Evolutionary conservation across 1,284 basidiomycete species (phyloP), one percentile per base, ranked within the genome.

Genomic region (Rhodotorula sp.): DNA sequence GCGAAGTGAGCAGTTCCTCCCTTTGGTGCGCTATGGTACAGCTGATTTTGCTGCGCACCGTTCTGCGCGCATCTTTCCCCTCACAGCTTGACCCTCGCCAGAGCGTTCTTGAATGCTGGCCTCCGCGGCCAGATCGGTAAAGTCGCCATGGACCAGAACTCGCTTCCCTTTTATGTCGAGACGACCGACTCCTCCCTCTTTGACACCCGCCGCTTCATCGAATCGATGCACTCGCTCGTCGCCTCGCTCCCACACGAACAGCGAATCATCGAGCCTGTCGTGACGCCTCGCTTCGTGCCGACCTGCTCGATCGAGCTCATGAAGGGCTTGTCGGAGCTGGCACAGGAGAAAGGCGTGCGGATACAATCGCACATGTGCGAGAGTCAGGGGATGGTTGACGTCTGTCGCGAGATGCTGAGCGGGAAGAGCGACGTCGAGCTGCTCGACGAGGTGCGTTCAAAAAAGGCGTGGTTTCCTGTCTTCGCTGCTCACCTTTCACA

Each of bases 271-370:
- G 85, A 88, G 67, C 89, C 91, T 0, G 88, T 91, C n/a, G 79
- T 92, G 64, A 91, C 90, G 0, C 90, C 90, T 4, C 86, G 90
- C 11, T 92, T 92, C 73, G 87, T 91, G 4, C 90, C 90, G 0
- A 89, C 89, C 0, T 92, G 89, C 78, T 87, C 88, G 1, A 82
- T 89, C 62, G 85, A 84, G 61, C 81, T 91, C 47, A 82, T 91
- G 0, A 68, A 73, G n/a, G 86, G 85, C 9, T 81, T 92, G 0
- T 86, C 85, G 9, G 77, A 82, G 18, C 79, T 91, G 0, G 83
- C 86, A 0, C 64, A 79, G 44, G 77, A 79, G 28, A 76, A 83
- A 54, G 80, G 80, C 16, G 79, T 87, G 15, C 82, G 84, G 63
- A 80, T 91, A 2, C 90, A 91, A 77, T 89, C 87, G 71, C 90